Conservation (phyloP, 805 yeast species). For the Kodamaea jinghongensis region DNA sequence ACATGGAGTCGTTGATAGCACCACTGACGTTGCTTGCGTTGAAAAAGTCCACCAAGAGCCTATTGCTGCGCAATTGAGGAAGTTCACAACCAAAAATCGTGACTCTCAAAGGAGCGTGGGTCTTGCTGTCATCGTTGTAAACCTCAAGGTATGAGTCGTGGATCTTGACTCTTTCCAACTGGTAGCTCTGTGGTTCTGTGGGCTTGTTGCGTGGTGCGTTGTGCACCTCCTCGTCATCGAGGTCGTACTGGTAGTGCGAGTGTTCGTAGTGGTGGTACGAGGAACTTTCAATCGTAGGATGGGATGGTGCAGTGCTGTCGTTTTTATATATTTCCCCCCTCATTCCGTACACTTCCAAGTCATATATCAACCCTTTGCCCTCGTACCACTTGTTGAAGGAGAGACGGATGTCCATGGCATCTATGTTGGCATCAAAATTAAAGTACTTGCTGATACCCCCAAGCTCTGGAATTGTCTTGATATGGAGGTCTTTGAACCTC, state of each 20-base stretch:
- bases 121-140: slow-evolving; percentile 20
- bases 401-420: slow-evolving; percentile 43
- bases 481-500: slow-evolving; percentile 40
- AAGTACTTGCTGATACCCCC: slow-evolving; percentile 13
- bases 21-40: slow-evolving; percentile 72
- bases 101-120: slow-evolving; percentile 40
- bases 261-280: slow-evolving; percentile 25
- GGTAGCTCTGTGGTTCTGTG: slow-evolving; percentile 25
- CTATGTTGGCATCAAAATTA: slow-evolving; percentile 29
- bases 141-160: slow-evolving; percentile 50
- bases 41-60: slow-evolving; percentile 63
- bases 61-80: slow-evolving; percentile 55
- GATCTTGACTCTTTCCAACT: slow-evolving; percentile 41
- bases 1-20: slow-evolving; percentile 68
- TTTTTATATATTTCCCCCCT: slow-evolving; percentile 33
- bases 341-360: slow-evolving; percentile 48
- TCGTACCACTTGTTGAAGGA: slow-evolving; percentile 55
- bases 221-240: slow-evolving; percentile 21
- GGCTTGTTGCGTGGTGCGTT: neutral
- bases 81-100: slow-evolving; percentile 65
- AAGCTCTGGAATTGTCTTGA: slow-evolving; percentile 5
- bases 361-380: slow-evolving; percentile 51
- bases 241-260: slow-evolving; percentile 32
- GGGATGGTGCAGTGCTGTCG: neutral
- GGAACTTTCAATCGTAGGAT: neutral